Evolutionary conservation across 768 basidiomycete species (phyloP), one percentile per base, ranked within the genome.

Genomic region (Trametes maxima): DNA sequence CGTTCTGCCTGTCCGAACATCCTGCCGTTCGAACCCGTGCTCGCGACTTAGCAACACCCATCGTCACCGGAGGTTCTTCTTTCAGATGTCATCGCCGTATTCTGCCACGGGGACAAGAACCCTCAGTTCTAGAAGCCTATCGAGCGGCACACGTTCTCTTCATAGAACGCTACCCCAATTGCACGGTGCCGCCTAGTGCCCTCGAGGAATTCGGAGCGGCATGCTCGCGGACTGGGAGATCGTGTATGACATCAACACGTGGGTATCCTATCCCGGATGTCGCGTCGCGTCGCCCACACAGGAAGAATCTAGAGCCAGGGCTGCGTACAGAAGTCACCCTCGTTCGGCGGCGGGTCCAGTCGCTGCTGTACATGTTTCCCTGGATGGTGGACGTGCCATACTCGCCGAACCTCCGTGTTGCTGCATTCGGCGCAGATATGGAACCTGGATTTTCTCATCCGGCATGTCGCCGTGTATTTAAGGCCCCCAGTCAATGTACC

Each of bases 161-260:
- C 39, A 44, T 22, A 36, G 47, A 50, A 17, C 28, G 3, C 13
- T 24, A 5, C 11, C 14, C 28, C 33, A 33, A 28, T 51, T 48
- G 24, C 48, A 44, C 28, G 57, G 39, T 51, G 40, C 48, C 48
- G 48, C 35, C 28, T 33, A 57, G 33, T 24, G 51, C n/a, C 19
- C 21, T 52, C 45, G 54, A 46, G 46, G 57, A 35, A 8, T 12
- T 28, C 48, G 48, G 28, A 13, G 33, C 19, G 56, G n/a, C 14
- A 49, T n/a, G 47, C 21, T 57, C 39, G 56, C 56, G 46, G 56
- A 49, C 46, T 57, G 28, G 49, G 49, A 24, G 33, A 28, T 56
- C 42, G 54, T 33, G 47, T 13, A 56, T 51, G 60, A 55, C 60
- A 62, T 57, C 60, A 62, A 62, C 54, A 62, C 60, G 60, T 62